Percentiles rank a stretch among this genome's conserved stretches.
phyloP scores from a whole-genome alignment of 345 rosid genomes.

The Salix koriyanagi region DNA sequence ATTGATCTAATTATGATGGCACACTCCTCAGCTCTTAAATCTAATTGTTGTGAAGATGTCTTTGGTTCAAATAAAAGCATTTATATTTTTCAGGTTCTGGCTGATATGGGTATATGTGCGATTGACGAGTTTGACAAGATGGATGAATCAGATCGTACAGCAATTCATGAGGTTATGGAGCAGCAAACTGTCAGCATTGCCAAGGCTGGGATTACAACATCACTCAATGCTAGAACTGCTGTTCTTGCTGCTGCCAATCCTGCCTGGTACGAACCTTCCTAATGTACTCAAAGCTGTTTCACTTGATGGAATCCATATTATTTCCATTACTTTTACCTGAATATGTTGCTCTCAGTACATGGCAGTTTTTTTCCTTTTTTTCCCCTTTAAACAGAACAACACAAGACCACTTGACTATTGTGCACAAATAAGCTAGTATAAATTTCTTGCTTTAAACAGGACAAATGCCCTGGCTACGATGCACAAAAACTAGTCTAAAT shows the following conservation, averaged over 20 bases:
- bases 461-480: background rate
- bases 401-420: too few relatives aligned
- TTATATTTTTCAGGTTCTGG: conserved; percentile 66
- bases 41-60: conserved; percentile 8
- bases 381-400: background rate
- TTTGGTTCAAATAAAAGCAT: conserved; percentile 7
- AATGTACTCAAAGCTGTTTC: conserved; percentile 1
- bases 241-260: conserved; percentile 99
- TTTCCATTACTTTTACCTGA: background rate
- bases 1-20: background rate
- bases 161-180: conserved; percentile 98
- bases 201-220: conserved; percentile 97
- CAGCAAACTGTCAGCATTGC: conserved; percentile 99
- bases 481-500: background rate
- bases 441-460: background rate
- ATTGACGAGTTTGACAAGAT: conserved; percentile 99
- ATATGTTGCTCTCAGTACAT: background rate
- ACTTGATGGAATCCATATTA: background rate
- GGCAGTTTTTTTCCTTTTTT: background rate
- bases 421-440: too few relatives aligned
- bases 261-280: conserved; percentile 62
- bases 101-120: conserved; percentile 99
- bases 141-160: conserved; percentile 98
- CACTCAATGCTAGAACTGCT: conserved; percentile 94
- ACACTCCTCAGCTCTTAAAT: background rate